Percentiles rank a stretch among this genome's conserved stretches.
Evolutionary conservation across 78 protist genomes (phyloP).

Genomic region (Ministeria vibrans): DNA sequence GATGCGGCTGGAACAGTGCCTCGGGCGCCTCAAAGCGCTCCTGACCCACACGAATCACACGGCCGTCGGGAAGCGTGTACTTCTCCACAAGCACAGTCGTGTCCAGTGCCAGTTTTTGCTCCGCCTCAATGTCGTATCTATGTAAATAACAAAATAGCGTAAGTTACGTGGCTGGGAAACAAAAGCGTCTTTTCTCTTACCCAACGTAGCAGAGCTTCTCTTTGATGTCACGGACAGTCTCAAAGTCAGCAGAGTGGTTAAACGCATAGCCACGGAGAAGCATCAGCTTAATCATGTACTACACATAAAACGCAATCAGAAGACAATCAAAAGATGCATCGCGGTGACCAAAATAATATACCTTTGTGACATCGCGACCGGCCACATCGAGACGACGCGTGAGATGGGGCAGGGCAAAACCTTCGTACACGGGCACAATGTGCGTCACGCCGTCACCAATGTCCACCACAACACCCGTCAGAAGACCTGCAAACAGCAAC

Average conservation of each 20-base stretch:
- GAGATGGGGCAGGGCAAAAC: slow-evolving; percentile 78
- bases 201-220: slow-evolving; percentile 96
- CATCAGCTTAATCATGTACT: slow-evolving; percentile 89
- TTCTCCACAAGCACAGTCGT: slow-evolving; percentile 90
- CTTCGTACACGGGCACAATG: slow-evolving; percentile 97
- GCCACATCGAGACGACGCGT: slow-evolving; percentile 93
- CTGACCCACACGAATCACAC: slow-evolving; percentile 76
- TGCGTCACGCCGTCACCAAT: slow-evolving; percentile 99
- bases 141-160: not conserved
- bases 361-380: slow-evolving; percentile 93
- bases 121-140: slow-evolving; percentile 79
- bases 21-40: slow-evolving; percentile 98
- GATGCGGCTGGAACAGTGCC: slow-evolving; percentile 93
- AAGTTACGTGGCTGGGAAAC: not conserved
- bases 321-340: slow-evolving; percentile 18
- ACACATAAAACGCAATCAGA: no score
- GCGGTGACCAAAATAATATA: no score
- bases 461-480: slow-evolving; percentile 95
- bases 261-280: slow-evolving; percentile 89
- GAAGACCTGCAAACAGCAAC: slow-evolving; percentile 43
- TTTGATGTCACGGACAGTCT: slow-evolving; percentile 93
- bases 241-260: slow-evolving; percentile 97
- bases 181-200: slow-evolving; percentile 4
- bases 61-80: slow-evolving; percentile 93
- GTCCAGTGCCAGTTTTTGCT: slow-evolving; percentile 82